Conservation (phyloP, 352 stramenopile genomes). For the Vaucheria bursata region DNA sequence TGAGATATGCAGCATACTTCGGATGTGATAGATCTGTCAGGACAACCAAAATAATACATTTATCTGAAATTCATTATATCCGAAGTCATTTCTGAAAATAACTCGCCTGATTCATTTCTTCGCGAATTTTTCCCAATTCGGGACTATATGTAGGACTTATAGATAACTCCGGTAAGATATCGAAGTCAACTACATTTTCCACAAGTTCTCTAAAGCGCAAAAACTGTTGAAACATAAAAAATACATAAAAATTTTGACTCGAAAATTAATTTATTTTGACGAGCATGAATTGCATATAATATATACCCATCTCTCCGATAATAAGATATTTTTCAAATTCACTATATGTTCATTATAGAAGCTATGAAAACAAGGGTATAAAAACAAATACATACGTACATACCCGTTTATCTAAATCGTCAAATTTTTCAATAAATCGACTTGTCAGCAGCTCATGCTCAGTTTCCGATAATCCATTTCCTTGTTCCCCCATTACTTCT, state of each 20-base stretch:
- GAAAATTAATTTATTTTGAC: too few relatives aligned
- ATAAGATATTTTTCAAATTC: background rate
- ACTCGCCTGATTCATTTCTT: constrained; percentile 58
- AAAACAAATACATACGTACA: too few relatives aligned
- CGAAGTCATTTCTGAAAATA: too few relatives aligned
- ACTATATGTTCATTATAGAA: background rate
- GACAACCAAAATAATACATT: too few relatives aligned
- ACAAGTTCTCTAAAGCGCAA: constrained; percentile 43
- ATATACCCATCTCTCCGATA: too few relatives aligned
- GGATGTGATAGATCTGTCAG: too few relatives aligned
- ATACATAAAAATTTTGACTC: background rate
- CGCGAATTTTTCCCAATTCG: constrained; percentile 55
- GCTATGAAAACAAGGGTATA: background rate
- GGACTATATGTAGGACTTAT: constrained; percentile 52
- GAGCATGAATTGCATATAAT: constrained; percentile 28
- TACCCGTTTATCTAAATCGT: constrained; percentile 14
- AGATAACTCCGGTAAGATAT: constrained; percentile 51
- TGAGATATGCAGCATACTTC: too few relatives aligned
- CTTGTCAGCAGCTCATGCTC: constrained; percentile 17
- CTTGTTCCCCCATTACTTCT: constrained; percentile 47
- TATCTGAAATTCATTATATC: too few relatives aligned
- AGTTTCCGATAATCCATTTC: background rate
- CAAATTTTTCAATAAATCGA: constrained; percentile 25
- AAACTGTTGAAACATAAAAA: constrained; percentile 13
- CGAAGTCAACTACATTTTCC: constrained; percentile 54